Base-by-base conservation (phyloP, 306 rosid genomes). In the Clitoria ternatea region DNA sequence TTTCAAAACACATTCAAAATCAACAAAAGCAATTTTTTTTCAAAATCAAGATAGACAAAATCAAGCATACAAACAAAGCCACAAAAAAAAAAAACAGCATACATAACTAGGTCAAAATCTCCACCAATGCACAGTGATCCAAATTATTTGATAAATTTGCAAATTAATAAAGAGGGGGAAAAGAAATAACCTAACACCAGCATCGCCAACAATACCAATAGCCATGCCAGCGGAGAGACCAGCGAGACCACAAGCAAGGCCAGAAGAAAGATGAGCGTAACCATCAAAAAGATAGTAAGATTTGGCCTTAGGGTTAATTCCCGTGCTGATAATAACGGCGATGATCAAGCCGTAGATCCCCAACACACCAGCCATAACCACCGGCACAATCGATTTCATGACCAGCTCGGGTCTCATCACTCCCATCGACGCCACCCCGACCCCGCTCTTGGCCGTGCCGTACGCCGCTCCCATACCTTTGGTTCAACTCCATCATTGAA, bases 181-280 rank as follows among this genome's bases (percentile, higher is more conserved):
- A 4, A 0, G 2, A 7, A 6, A 1, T 22, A 24, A 87, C 92
- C 92, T 85, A 68, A 89, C 96, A 77, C 92, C 86, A 27, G 89
- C 92, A 53, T 89, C 89, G 32, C 96, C 89, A 7, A 83, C 90
- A 33, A 87, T 80, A 4, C 92, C 96, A 20, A 90, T 87, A 7
- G 90, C 92, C 92, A 87, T 87, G 32, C 92, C 89, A 52, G 96
- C 96, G 5, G 96, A 83, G 42, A 85, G 85, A 2, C 90, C 92
- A 18, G 93, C 91, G 9, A 87, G 92, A 8, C 91, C 88, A 69
- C 96, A 90, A 69, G 89, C 80, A 14, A 85, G 85, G 32, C 86
- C 86, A 7, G 95, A 88, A 13, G 95, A 88, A 56, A 88, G 91
- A 42, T 86, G 95, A 12, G 95, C 91, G 49, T 88, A 88, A 2